Conservation (phyloP, 2,329 filamentous ascomycete species). For the Botryosphaeria dothidea region DNA sequence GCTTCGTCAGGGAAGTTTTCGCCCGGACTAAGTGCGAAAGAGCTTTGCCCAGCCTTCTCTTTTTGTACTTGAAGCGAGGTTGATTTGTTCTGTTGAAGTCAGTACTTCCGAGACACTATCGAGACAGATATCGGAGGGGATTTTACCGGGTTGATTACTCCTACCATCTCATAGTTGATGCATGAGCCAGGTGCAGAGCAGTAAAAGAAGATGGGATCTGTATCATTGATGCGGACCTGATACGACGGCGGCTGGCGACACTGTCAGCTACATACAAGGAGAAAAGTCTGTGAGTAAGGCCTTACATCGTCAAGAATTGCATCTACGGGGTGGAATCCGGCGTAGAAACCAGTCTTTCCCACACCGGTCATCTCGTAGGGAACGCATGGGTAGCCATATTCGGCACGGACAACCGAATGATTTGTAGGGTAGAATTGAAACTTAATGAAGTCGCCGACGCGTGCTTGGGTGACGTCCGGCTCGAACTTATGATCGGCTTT, state of each 20-base stretch:
- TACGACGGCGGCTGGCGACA: constrained; percentile 21
- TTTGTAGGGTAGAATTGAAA: constrained; percentile 44
- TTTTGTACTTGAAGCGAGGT: constrained; percentile 13
- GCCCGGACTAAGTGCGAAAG: constrained; percentile 37
- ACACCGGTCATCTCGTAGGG: constrained; percentile 36
- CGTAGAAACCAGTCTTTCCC: constrained; percentile 34
- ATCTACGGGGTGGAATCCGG: constrained; percentile 26
- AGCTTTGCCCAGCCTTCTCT: constrained; percentile 26
- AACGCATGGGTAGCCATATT: constrained; percentile 42
- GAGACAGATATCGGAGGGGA: neutral
- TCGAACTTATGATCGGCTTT: constrained; percentile 19
- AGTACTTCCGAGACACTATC: neutral
- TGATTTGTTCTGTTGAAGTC: constrained; percentile 12
- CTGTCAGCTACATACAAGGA: neutral
- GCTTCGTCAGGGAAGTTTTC: constrained; percentile 41
- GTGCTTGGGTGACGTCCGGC: constrained; percentile 15
- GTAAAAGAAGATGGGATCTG: constrained; percentile 40
- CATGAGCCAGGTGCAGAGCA: constrained; percentile 65
- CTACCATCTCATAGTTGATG: constrained; percentile 67
- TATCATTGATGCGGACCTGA: constrained; percentile 37
- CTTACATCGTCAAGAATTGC: constrained; percentile 17
- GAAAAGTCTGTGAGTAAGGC: neutral
- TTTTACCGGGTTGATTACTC: constrained; percentile 69
- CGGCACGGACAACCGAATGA: constrained; percentile 45
- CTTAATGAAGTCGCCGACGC: constrained; percentile 36